Evolutionary conservation across 2,329 filamentous ascomycete species (phyloP), one percentile per base, ranked within the genome.

Genomic region (Ascochyta koolunga): DNA sequence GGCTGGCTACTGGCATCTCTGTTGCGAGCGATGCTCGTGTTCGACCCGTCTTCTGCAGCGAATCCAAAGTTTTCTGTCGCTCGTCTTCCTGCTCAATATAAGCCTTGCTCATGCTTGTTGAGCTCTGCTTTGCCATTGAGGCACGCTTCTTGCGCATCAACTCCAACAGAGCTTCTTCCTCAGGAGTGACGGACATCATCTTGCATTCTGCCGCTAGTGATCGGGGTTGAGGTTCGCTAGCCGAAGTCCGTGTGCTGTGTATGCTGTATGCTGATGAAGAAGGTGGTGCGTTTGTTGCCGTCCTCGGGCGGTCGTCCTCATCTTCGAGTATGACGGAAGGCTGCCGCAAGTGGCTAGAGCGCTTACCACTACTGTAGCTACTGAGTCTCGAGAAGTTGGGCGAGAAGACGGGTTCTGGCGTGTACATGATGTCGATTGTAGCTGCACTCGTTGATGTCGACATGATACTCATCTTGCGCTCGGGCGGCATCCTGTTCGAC

Each of bases 61-160:
- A 43, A 36, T 65, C 59, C 4, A 64, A 53, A 13, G 61, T 57
- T 21, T 49, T 61, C 29, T 64, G 63, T 54, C 56, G 59, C 32
- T 61, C 57, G 31, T 66, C 65, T 31, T 74, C 61, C 54, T 78
- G 73, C 5, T 76, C 52, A n/a, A 24, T 13, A 70, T 71, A 19
- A 70, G 62, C 31, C 67, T 44, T 49, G 35, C 32, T 43, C 33
- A 48, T 39, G 35, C 39, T 44, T 64, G 43, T 74, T 73, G 21
- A 38, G 24, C 52, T 55, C 35, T 74, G 68, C 58, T 78, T 75
- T 22, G 72, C 72, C 78, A 80, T 80, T 7, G 73, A 75, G 10
- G 78, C 78, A 38, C 79, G 74, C 61, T 80, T 81, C 51, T 75
- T 73, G 7, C 79, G 77, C 77, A 82, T 80, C 66, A 81, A 68